Evolutionary conservation across 345 rosid species (phyloP).

Genomic region (Odontarrhena argentea): DNA sequence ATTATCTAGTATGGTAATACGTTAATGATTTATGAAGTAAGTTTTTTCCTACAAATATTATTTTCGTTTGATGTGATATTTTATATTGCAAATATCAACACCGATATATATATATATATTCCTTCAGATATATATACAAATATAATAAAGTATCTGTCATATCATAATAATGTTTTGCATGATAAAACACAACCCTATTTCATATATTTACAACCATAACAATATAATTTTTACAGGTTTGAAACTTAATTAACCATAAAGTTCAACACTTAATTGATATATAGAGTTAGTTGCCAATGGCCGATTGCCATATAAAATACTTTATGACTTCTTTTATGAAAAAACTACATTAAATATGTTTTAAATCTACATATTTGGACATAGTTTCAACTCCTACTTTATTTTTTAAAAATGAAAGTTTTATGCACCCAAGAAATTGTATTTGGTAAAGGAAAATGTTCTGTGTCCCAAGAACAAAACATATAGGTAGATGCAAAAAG

Average conservation of each 20-base stretch:
- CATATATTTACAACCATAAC: background rate
- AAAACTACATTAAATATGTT: background rate
- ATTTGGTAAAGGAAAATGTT: slow-evolving; percentile 40
- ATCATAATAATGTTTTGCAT: background rate
- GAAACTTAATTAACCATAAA: background rate
- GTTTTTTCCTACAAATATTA: background rate
- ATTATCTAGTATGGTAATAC: background rate
- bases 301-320: slow-evolving; percentile 1
- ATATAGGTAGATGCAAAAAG: slow-evolving; percentile 44
- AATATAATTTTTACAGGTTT: background rate
- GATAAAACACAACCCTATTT: slow-evolving; percentile 2
- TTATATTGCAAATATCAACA: no score
- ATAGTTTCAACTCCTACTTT: slow-evolving; percentile 41
- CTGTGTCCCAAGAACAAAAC: slow-evolving; percentile 43
- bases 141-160: background rate
- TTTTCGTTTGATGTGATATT: background rate
- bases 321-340: background rate
- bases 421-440: slow-evolving; percentile 35
- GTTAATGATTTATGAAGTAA: background rate
- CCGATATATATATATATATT: background rate
- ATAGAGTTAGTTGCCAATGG: slow-evolving; percentile 27
- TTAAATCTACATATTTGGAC: slow-evolving; percentile 12
- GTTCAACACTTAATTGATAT: background rate
- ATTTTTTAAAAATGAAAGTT: slow-evolving; percentile 15
- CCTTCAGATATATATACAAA: background rate